These are phyloP conservation scores for Bacidia gigantensis DNA, from an alignment of 495 filamentous ascomycete species.

Conservation along the genomic window DNA sequence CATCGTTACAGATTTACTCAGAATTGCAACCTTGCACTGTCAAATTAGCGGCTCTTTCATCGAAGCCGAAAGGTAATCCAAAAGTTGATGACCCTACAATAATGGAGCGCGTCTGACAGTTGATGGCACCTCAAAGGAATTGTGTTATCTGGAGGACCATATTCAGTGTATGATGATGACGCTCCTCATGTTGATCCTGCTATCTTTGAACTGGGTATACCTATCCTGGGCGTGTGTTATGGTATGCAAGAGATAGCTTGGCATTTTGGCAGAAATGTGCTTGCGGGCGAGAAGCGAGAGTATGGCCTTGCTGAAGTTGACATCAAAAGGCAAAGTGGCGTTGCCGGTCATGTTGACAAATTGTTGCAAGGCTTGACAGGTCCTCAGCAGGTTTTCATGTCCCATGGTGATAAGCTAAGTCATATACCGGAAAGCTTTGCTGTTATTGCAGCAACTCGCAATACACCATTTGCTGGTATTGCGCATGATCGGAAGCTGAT, in stretches of 20 bases:
- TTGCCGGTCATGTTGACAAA: constrained; percentile 45
- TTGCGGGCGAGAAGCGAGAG: constrained; percentile 55
- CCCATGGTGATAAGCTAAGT: constrained; percentile 65
- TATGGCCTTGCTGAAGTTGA: constrained; percentile 54
- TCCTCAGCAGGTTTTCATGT: constrained; percentile 67
- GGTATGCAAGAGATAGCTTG: constrained; percentile 74
- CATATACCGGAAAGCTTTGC: constrained; percentile 57
- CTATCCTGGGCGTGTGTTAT: constrained; percentile 70
- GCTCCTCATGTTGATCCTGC: constrained; percentile 68
- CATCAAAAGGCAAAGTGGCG: constrained; percentile 33
- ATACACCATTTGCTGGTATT: constrained; percentile 70
- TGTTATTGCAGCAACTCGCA: constrained; percentile 56
- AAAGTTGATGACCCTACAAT: not conserved
- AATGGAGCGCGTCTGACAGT: not conserved
- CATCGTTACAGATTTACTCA: constrained; percentile 60
- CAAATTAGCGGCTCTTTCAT: constrained; percentile 64
- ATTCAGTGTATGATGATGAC: constrained; percentile 57
- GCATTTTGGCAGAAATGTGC: constrained; percentile 55
- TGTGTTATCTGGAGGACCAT: constrained; percentile 64
- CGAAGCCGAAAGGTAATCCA: constrained; percentile 70
- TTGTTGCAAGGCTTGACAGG: constrained; percentile 60
- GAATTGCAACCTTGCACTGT: constrained; percentile 91
- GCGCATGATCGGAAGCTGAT: constrained; percentile 55
- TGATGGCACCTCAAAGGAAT: constrained; percentile 53
- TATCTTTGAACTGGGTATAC: constrained; percentile 64